phyloP scores from a whole-genome alignment of 2,329 filamentous ascomycete genomes.

The Penicillium sp. region DNA sequence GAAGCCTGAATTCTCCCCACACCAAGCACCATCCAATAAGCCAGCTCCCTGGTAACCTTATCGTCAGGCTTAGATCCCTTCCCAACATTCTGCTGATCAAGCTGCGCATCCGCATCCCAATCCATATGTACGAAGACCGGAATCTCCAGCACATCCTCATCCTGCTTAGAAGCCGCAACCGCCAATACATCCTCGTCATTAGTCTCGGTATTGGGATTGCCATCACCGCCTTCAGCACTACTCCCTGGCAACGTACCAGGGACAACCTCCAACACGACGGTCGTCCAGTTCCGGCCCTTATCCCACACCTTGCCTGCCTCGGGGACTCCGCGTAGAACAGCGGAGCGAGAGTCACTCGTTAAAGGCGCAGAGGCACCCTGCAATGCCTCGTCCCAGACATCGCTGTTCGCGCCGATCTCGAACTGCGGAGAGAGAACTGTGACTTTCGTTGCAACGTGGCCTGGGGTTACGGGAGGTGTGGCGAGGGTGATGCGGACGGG shows the following conservation, averaged over 20 bases:
- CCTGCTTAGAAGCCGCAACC: constrained; percentile 42
- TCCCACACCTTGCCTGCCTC: constrained; percentile 98
- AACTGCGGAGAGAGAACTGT: constrained; percentile 94
- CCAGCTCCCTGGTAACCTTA: constrained; percentile 80
- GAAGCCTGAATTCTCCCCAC: constrained; percentile 68
- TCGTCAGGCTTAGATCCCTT: constrained; percentile 58
- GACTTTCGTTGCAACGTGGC: constrained; percentile 73
- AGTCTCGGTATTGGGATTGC: constrained; percentile 36
- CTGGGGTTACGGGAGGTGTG: constrained; percentile 76
- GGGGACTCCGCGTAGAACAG: constrained; percentile 51
- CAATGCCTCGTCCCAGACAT: constrained; percentile 88
- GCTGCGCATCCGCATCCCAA: constrained; percentile 69
- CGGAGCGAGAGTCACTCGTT: constrained; percentile 38
- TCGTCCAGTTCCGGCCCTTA: constrained; percentile 89
- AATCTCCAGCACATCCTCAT: constrained; percentile 75
- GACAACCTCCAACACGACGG: constrained; percentile 88
- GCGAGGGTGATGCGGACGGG: constrained; percentile 82
- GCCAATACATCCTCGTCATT: constrained; percentile 29
- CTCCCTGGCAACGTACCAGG: constrained; percentile 48
- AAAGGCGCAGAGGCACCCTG: constrained; percentile 49
- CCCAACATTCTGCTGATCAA: constrained; percentile 36
- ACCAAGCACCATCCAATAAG: constrained; percentile 93
- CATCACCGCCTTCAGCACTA: constrained; percentile 29
- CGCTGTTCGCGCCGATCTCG: constrained; percentile 90
- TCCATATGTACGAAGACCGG: constrained; percentile 91